phyloP scores from a whole-genome alignment of 306 rosid genomes.

The Begonia fuchsioides region DNA sequence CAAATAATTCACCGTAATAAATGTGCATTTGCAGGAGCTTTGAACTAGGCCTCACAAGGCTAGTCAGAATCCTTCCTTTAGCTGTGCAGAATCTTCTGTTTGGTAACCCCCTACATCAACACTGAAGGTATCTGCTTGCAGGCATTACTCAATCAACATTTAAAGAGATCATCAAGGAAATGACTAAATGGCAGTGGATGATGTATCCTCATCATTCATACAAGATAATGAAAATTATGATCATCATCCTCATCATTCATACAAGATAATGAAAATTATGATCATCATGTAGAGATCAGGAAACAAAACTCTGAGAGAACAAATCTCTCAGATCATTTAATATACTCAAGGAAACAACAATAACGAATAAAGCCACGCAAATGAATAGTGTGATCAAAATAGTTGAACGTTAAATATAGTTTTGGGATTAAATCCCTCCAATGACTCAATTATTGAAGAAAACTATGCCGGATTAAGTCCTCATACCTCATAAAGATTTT shows the following conservation, averaged over 20 bases:
- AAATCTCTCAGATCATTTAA: slow-evolving; percentile 2
- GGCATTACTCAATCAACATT: too few relatives aligned
- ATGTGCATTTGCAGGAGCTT: too few relatives aligned
- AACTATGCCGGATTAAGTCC: slow-evolving; percentile 2
- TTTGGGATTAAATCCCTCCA: not conserved
- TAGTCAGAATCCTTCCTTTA: too few relatives aligned
- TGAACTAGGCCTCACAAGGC: too few relatives aligned
- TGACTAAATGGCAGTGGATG: too few relatives aligned
- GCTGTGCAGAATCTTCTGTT: too few relatives aligned
- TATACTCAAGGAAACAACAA: not conserved
- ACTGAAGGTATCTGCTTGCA: too few relatives aligned
- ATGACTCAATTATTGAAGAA: slow-evolving; percentile 3
- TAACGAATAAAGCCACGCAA: not conserved
- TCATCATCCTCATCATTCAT: not conserved
- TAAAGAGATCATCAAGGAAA: too few relatives aligned
- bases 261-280: not conserved
- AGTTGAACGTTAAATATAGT: slow-evolving; percentile 1
- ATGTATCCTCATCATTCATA: too few relatives aligned
- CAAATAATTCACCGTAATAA: too few relatives aligned
- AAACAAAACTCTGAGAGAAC: not conserved
- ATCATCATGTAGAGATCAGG: not conserved
- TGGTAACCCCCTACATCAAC: too few relatives aligned
- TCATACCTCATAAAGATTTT: slow-evolving; percentile 3
- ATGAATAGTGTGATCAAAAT: slow-evolving; percentile 3
- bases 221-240: not conserved